phyloP scores from a whole-genome alignment of 2,329 filamentous ascomycete genomes.

The Sphaerulina vaccinii region DNA sequence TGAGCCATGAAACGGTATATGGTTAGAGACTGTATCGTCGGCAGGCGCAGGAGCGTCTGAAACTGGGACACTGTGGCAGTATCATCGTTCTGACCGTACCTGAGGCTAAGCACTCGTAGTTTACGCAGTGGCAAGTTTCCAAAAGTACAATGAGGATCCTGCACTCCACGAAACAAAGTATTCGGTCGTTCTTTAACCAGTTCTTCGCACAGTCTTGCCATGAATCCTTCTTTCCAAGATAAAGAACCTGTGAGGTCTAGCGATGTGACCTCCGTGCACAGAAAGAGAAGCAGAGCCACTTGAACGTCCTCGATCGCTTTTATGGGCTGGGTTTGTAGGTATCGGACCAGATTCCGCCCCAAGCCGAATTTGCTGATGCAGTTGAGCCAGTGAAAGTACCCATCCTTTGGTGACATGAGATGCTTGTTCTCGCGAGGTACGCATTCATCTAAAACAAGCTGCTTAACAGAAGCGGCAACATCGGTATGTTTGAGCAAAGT shows the following conservation, averaged over 20 bases:
- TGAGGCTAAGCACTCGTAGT: not conserved
- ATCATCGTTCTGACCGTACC: not conserved
- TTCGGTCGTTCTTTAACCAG: not conserved
- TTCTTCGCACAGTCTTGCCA: not conserved
- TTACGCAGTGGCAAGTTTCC: not conserved
- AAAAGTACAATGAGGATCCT: not conserved
- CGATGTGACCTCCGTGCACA: not conserved
- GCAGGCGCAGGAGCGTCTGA: constrained; percentile 1
- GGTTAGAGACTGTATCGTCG: constrained; percentile 5
- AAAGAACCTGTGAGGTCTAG: not conserved
- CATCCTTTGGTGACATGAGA: not conserved
- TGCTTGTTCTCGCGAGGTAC: not conserved
- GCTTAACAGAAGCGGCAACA: not conserved
- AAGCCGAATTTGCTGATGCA: not conserved
- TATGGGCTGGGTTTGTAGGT: not conserved
- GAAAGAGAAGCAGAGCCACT: not conserved
- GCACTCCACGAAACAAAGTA: no score
- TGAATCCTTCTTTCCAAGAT: not conserved
- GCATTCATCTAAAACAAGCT: not conserved
- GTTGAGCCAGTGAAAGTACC: not conserved
- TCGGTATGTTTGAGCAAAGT: not conserved
- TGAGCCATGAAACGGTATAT: constrained; percentile 2
- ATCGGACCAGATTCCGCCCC: not conserved
- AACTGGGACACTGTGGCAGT: not conserved
- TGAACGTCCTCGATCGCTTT: not conserved